Conservation (phyloP, 305 asterid species). For the Fraxinus dipetala region DNA sequence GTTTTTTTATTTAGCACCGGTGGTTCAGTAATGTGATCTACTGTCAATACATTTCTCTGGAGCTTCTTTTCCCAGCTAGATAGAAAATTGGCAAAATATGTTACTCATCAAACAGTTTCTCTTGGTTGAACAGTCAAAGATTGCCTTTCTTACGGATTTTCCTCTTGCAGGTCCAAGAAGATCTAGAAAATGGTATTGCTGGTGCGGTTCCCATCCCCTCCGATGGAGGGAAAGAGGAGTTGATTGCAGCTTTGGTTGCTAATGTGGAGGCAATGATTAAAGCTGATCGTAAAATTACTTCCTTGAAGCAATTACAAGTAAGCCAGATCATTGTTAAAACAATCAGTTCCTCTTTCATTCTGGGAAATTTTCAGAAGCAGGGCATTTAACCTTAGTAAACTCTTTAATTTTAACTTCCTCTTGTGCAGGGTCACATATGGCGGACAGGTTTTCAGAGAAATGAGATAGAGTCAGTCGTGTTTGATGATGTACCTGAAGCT, state of each 20-base stretch:
- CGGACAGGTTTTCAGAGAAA: slow-evolving; percentile 59
- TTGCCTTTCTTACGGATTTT: background rate
- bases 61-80: background rate
- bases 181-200: slow-evolving; percentile 51
- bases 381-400: background rate
- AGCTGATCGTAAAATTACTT: slow-evolving; percentile 90
- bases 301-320: slow-evolving; percentile 90
- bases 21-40: background rate
- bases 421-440: slow-evolving; percentile 81
- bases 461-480: slow-evolving; percentile 49
- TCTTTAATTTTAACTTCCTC: background rate
- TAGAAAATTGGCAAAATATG: background rate
- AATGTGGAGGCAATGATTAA: slow-evolving; percentile 89
- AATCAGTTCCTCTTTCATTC: slow-evolving; percentile 3
- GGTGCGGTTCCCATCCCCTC: slow-evolving; percentile 77
- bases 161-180: slow-evolving; percentile 68
- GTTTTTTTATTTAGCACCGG: background rate
- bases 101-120: background rate
- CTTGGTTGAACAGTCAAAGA: background rate
- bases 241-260: slow-evolving; percentile 73
- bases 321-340: slow-evolving; percentile 6
- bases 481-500: slow-evolving; percentile 48
- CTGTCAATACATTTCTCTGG: background rate
- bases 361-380: background rate
- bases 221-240: slow-evolving; percentile 63